phyloP scores from a whole-genome alignment of 768 basidiomycete genomes.

The Collybia mongolica region DNA sequence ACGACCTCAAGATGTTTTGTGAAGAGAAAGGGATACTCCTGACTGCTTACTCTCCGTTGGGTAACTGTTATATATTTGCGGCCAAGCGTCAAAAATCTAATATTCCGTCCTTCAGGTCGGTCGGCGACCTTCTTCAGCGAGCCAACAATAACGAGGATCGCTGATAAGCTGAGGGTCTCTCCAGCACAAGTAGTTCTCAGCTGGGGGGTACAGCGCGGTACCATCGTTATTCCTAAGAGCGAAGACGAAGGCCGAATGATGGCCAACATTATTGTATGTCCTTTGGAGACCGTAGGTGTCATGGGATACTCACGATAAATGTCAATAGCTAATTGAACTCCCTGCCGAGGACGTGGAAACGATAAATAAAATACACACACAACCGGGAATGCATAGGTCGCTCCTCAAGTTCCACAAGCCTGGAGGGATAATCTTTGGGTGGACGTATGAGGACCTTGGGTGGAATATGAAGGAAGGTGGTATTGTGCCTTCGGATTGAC shows the following conservation, averaged over 20 bases:
- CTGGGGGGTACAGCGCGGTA: slow-evolving; percentile 64
- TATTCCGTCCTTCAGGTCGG: too few relatives aligned
- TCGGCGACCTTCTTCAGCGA: too few relatives aligned
- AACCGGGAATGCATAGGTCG: slow-evolving; percentile 39
- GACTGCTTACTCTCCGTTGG: slow-evolving; percentile 51
- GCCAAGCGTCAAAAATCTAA: too few relatives aligned
- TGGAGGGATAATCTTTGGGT: slow-evolving; percentile 34
- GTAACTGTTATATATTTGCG: too few relatives aligned
- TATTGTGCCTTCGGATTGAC: too few relatives aligned
- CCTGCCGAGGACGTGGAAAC: slow-evolving; percentile 34
- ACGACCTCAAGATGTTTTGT: slow-evolving; percentile 48
- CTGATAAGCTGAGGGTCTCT: slow-evolving; percentile 29
- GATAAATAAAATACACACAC: slow-evolving; percentile 39
- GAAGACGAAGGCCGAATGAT: slow-evolving; percentile 44
- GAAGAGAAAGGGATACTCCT: slow-evolving; percentile 46
- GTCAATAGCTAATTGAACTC: slow-evolving; percentile 32
- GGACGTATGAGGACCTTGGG: slow-evolving; percentile 43
- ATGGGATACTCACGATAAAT: slow-evolving; percentile 10
- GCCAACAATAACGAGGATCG: slow-evolving; percentile 26
- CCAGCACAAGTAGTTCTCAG: slow-evolving; percentile 58
- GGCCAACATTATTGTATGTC: slow-evolving; percentile 43
- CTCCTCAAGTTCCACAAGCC: slow-evolving; percentile 20
- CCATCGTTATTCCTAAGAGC: slow-evolving; percentile 63
- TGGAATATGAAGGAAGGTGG: slow-evolving; percentile 35
- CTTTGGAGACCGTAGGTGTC: background rate